Conservation (phyloP, 2,329 filamentous ascomycete genomes). For the Talaromyces sp. region DNA sequence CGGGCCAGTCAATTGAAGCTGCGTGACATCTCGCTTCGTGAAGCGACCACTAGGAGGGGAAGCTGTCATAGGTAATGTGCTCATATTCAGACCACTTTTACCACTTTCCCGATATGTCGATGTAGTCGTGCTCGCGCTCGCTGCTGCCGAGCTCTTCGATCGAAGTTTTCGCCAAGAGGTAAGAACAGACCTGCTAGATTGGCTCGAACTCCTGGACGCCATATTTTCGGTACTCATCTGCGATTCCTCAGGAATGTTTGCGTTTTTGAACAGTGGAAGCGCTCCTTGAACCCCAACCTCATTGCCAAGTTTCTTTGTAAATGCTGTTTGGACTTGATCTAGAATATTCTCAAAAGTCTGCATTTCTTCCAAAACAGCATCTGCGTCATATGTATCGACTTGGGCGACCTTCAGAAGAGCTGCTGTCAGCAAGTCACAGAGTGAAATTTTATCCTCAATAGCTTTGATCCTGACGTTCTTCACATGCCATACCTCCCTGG, state of each 20-base stretch:
- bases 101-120: slow-evolving; percentile 42
- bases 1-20: slow-evolving; percentile 72
- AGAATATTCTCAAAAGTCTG: slow-evolving; percentile 80
- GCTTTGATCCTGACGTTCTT: slow-evolving; percentile 90
- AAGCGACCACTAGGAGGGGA: slow-evolving; percentile 58
- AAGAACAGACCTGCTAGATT: slow-evolving; percentile 71
- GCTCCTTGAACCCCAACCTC: slow-evolving; percentile 83
- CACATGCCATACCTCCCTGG: slow-evolving; percentile 88
- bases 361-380: slow-evolving; percentile 91
- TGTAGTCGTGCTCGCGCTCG: slow-evolving; percentile 21
- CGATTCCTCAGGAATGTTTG: slow-evolving; percentile 48
- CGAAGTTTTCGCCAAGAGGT: slow-evolving; percentile 88
- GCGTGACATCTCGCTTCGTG: slow-evolving; percentile 66
- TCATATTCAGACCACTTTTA: slow-evolving; percentile 64
- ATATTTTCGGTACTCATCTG: slow-evolving; percentile 35
- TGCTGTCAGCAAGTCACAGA: slow-evolving; percentile 86
- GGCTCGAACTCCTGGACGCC: slow-evolving; percentile 53
- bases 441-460: slow-evolving; percentile 88
- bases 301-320: slow-evolving; percentile 82
- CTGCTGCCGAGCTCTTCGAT: slow-evolving; percentile 73
- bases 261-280: slow-evolving; percentile 69
- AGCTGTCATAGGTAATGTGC: slow-evolving; percentile 72
- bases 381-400: slow-evolving; percentile 86
- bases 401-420: slow-evolving; percentile 77
- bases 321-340: slow-evolving; percentile 73